phyloP scores from a whole-genome alignment of 164 flowering plant genomes.

The Aristolochia californica region DNA sequence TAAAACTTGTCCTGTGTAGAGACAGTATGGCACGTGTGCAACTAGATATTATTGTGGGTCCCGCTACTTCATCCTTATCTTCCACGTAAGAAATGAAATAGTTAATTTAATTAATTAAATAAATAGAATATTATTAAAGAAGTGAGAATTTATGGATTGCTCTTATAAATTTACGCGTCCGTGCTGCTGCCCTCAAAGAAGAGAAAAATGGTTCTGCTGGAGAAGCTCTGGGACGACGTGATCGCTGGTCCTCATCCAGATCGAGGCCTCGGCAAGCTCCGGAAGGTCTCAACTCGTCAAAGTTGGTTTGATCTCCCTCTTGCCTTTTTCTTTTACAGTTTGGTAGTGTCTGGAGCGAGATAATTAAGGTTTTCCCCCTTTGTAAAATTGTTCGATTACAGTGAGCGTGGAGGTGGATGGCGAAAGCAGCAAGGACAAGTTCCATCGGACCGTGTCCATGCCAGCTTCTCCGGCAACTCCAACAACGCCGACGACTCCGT shows the following conservation, averaged over 20 bases:
- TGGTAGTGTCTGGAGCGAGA: neutral
- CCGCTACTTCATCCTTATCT: slow-evolving; percentile 5
- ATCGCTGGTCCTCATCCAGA: slow-evolving; percentile 86
- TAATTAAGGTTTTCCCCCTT: no score
- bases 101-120: no score
- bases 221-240: slow-evolving; percentile 89
- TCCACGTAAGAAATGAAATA: no score
- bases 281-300: slow-evolving; percentile 35
- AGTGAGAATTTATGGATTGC: no score
- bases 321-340: neutral
- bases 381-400: no score
- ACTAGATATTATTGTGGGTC: slow-evolving; percentile 1
- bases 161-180: no score
- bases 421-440: slow-evolving; percentile 23
- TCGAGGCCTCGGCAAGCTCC: slow-evolving; percentile 62
- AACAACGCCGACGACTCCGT: slow-evolving; percentile 36
- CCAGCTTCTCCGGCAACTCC: slow-evolving; percentile 62
- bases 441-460: slow-evolving; percentile 50
- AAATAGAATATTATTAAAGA: no score
- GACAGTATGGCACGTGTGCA: neutral
- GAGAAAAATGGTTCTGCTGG: slow-evolving; percentile 59
- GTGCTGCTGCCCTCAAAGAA: neutral
- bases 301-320: no score
- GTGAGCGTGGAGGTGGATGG: slow-evolving; percentile 1
- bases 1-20: no score